Percentiles rank a stretch among this genome's conserved stretches.
These are phyloP conservation scores for Leccinum obscurum DNA, from an alignment of 768 basidiomycete genomes.

Conservation along the genomic window DNA sequence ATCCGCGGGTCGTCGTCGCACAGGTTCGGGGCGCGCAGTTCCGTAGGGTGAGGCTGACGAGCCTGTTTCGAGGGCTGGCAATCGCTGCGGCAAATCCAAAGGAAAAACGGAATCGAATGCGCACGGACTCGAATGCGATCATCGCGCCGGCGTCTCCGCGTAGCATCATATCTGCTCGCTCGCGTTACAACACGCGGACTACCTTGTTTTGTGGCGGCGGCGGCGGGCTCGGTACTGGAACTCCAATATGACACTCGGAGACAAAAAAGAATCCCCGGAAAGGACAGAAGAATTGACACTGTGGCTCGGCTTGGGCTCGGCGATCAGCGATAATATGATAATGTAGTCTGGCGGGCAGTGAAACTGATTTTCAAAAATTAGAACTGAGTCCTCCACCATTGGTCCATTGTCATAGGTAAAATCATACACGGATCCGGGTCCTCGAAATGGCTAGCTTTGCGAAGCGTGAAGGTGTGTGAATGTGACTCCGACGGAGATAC, in stretches of 20 bases:
- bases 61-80: conserved; percentile 48
- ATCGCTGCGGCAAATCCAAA: conserved; percentile 29
- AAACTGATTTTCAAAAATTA: no score
- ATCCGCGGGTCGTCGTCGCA: conserved; percentile 48
- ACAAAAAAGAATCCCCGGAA: no score
- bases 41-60: conserved; percentile 50
- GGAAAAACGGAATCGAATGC: conserved; percentile 10
- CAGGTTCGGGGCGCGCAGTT: conserved; percentile 59
- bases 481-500: no score
- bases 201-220: conserved; percentile 7
- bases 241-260: no score
- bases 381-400: no score
- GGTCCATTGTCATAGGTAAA: no score
- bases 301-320: no score
- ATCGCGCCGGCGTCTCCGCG: conserved; percentile 24
- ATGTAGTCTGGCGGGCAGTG: no score
- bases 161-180: conserved; percentile 30
- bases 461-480: background rate
- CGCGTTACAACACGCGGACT: conserved; percentile 28
- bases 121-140: conserved; percentile 33
- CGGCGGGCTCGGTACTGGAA: background rate
- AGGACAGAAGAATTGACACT: no score
- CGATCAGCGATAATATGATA: no score
- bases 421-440: no score
- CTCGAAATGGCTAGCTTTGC: background rate